These are phyloP conservation scores for Moesziomyces sp. DNA, from an alignment of 1,284 basidiomycete genomes.

Conservation along the genomic window DNA sequence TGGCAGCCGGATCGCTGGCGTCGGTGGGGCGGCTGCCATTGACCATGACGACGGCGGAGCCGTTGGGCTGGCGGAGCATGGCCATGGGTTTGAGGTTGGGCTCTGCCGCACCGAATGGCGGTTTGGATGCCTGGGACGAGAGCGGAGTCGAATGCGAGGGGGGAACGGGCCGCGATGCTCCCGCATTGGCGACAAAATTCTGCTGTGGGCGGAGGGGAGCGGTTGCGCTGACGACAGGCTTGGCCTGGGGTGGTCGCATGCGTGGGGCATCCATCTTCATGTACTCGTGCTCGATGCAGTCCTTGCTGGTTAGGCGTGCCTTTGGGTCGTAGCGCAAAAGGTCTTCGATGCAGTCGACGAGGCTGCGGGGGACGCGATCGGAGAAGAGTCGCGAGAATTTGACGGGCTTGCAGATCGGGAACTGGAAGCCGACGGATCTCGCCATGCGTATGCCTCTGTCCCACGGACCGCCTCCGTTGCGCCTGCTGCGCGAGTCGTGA, in stretches of 20 bases:
- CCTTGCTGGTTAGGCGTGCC: constrained; percentile 81
- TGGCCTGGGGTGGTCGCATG: constrained; percentile 57
- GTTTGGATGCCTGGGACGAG: constrained; percentile 24
- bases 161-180: constrained; percentile 37
- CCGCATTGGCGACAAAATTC: constrained; percentile 2
- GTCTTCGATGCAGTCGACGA: constrained; percentile 91
- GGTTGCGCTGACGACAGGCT: constrained; percentile 45
- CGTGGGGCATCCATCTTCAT: constrained; percentile 75
- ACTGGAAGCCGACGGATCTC: constrained; percentile 84
- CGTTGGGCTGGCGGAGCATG: constrained; percentile 32
- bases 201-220: constrained; percentile 30
- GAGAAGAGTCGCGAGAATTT: constrained; percentile 84
- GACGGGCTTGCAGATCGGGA: constrained; percentile 83
- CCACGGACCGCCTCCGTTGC: constrained; percentile 90
- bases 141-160: constrained; percentile 51
- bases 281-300: constrained; percentile 90
- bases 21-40: constrained; percentile 18
- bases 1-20: constrained; percentile 1
- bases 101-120: constrained; percentile 51
- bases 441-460: constrained; percentile 85
- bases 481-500: constrained; percentile 76
- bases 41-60: constrained; percentile 24
- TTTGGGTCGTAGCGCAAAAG: constrained; percentile 92
- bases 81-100: constrained; percentile 35
- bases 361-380: constrained; percentile 78